Base-by-base conservation (phyloP, 768 basidiomycete species). In the Amanita exitialis region DNA sequence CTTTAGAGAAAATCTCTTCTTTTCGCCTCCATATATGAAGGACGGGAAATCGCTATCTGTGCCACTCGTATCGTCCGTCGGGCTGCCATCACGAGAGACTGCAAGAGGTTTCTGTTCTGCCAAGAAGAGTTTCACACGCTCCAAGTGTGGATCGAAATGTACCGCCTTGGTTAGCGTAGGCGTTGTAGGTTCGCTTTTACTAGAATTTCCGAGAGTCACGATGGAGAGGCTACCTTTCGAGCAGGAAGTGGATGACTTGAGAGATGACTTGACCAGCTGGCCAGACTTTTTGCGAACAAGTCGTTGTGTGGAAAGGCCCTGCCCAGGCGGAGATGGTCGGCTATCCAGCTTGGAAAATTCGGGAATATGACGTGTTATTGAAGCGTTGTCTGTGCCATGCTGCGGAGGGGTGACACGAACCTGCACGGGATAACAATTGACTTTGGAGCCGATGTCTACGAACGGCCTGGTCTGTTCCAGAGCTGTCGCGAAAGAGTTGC, bases 31-130 rank as follows among this genome's bases (percentile, higher is more conserved):
- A 56, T 76, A 86, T 41, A 85, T 79, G 58, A 83, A 86, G 25
- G 76, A 68, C 1, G 83, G 83, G 57, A 86, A 85, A 54, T 88
- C 87, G 58, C 73, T 80, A 39, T 89, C 86, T n/a, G 82, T 83
- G 15, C 82, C 85, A 51, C 82, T 84, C 28, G 82, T 88, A 59
- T 90, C 82, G 56, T 81, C 86, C 3, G 83, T 87, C 3, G 93
- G 94, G 57, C 87, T 89, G 0, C 91, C 92, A 57, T 90, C 85
- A 42, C 95, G 79, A 10, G 86, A 90, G 15, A 99, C 95, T 0
- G 94, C 93, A 6, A 90, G 75, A 4, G 95, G 95, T 62, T 92
- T 92, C 67, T 98, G 95, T 67, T 92, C 89, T 10, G 94, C 84
- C 51, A 94, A 73, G 72, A 98, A 98, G 43, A 94, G 77, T 67